Conservation (phyloP, 352 stramenopile genomes). For the Albugo candida region DNA sequence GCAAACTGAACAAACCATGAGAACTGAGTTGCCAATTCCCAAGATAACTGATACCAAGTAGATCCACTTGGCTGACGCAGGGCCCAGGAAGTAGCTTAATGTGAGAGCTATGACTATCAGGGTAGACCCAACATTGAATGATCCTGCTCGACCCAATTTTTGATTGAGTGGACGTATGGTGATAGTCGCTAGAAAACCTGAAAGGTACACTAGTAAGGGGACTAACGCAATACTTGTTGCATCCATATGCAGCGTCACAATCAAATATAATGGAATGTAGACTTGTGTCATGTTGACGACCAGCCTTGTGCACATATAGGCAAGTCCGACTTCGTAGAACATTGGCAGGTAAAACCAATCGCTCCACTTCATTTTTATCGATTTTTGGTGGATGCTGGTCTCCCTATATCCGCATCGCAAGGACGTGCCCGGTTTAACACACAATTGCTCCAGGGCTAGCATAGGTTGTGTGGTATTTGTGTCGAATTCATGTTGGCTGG, state of each 20-base stretch:
- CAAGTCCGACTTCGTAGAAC: constrained; percentile 73
- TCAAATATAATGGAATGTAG: constrained; percentile 77
- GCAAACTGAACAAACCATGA: constrained; percentile 76
- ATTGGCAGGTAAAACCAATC: constrained; percentile 55
- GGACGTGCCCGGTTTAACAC: neutral
- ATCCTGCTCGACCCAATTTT: constrained; percentile 35
- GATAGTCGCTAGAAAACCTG: constrained; percentile 61
- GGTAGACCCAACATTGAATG: constrained; percentile 33
- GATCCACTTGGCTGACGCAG: constrained; percentile 38
- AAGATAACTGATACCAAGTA: constrained; percentile 51
- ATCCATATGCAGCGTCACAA: constrained; percentile 71
- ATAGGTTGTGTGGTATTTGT: constrained; percentile 10
- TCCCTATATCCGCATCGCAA: neutral
- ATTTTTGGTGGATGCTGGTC: neutral
- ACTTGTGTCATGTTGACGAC: constrained; percentile 75
- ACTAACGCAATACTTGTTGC: constrained; percentile 69
- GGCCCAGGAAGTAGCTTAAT: constrained; percentile 37
- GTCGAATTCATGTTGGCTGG: constrained; percentile 3
- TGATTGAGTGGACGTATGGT: constrained; percentile 61
- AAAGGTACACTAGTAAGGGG: constrained; percentile 65
- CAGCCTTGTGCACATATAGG: constrained; percentile 77
- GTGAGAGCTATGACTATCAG: constrained; percentile 30
- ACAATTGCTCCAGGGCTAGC: no score
- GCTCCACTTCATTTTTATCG: constrained; percentile 34
- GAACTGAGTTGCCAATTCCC: constrained; percentile 70